A percentile compares a stretch with the other conserved stretches of the same genome.
These are phyloP conservation scores for Thalassiosira hispida DNA, from an alignment of 352 stramenopile species.

Conservation along the genomic window DNA sequence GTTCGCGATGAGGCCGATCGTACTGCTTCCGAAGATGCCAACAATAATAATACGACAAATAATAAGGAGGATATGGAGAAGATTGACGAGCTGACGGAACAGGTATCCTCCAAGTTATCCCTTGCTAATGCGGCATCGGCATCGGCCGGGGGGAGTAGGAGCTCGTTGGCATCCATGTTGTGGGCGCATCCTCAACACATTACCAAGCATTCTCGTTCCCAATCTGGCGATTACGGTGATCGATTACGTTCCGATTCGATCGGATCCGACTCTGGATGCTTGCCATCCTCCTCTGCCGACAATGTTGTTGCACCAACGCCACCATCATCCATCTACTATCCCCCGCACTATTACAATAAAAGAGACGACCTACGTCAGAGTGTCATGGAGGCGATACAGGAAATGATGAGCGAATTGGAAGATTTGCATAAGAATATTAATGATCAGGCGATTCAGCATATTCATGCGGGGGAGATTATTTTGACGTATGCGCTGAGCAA, in stretches of 20 bases:
- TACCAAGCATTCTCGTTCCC: constrained; percentile 26
- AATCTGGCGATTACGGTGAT: constrained; percentile 29
- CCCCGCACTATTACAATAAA: constrained; percentile 62
- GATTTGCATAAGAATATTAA: constrained; percentile 95
- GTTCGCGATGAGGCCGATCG: constrained; percentile 74
- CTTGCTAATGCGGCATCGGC: not conserved
- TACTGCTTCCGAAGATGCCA: not conserved
- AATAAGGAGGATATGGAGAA: constrained; percentile 36
- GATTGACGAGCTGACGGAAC: constrained; percentile 44
- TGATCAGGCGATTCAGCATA: constrained; percentile 95
- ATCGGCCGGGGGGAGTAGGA: constrained; percentile 11
- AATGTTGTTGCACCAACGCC: constrained; percentile 23
- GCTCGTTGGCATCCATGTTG: constrained; percentile 73
- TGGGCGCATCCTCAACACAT: constrained; percentile 80
- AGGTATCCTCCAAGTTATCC: constrained; percentile 24
- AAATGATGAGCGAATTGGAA: constrained; percentile 95
- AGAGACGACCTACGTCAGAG: constrained; percentile 86
- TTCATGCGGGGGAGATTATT: constrained; percentile 96
- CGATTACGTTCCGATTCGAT: constrained; percentile 50
- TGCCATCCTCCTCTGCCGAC: constrained; percentile 17
- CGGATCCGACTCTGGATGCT: constrained; percentile 30
- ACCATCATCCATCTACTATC: too few relatives aligned
- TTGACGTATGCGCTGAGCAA: constrained; percentile 93
- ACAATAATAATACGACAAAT: not conserved
- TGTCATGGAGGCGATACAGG: constrained; percentile 93